These are phyloP conservation scores for Teratosphaeriaceae sp. DNA, from an alignment of 2,329 filamentous ascomycete species.

Conservation along the genomic window DNA sequence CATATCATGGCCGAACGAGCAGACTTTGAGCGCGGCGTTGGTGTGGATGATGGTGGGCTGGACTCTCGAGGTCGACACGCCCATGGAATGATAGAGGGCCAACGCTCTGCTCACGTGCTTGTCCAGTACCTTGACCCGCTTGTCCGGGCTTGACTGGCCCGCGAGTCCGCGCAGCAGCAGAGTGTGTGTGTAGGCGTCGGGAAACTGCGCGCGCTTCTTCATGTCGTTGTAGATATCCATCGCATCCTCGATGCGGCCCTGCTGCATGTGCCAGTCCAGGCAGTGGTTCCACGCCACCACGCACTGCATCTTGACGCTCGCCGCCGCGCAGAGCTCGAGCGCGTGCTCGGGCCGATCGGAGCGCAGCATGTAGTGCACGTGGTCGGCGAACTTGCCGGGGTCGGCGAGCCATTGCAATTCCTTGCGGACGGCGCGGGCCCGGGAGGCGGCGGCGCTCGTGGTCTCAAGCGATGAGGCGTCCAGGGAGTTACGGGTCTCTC, in stretches of 20 bases:
- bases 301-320: slow-evolving; percentile 59
- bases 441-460: neutral
- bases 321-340: slow-evolving; percentile 58
- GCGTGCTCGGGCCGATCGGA: slow-evolving; percentile 61
- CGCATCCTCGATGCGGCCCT: slow-evolving; percentile 55
- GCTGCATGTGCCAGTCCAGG: slow-evolving; percentile 62
- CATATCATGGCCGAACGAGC: slow-evolving; percentile 65
- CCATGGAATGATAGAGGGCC: slow-evolving; percentile 70
- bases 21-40: slow-evolving; percentile 83
- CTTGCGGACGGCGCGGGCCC: slow-evolving; percentile 35
- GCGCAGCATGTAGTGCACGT: slow-evolving; percentile 55
- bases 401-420: slow-evolving; percentile 62
- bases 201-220: slow-evolving; percentile 83
- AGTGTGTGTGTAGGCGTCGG: slow-evolving; percentile 78
- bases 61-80: slow-evolving; percentile 54
- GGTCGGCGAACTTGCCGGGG: slow-evolving; percentile 63
- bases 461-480: too few relatives aligned
- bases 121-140: slow-evolving; percentile 50
- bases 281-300: slow-evolving; percentile 84
- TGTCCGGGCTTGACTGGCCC: slow-evolving; percentile 11
- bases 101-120: slow-evolving; percentile 62
- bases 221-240: slow-evolving; percentile 95
- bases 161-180: slow-evolving; percentile 72
- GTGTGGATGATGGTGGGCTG: slow-evolving; percentile 73
- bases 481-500: too few relatives aligned